Evolutionary conservation across 2,329 filamentous ascomycete genomes (phyloP).

Genomic region (Colletotrichum sidae): DNA sequence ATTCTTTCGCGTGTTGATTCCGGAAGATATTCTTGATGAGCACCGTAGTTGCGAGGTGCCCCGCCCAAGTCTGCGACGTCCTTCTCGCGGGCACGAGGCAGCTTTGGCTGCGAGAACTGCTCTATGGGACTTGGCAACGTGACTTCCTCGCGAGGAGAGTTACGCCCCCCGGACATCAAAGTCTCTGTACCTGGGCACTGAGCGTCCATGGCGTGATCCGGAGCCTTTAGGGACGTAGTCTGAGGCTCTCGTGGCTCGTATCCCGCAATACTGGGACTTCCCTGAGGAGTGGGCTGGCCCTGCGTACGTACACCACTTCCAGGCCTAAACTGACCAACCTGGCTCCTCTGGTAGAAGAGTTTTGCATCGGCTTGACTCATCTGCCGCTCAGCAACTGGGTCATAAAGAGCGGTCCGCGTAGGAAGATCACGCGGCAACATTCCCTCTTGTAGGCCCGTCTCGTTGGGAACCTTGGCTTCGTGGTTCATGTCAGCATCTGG

Average conservation of each 20-base stretch:
- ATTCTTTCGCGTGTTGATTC: background rate
- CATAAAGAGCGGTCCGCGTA: constrained; percentile 87
- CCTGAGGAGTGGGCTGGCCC: constrained; percentile 55
- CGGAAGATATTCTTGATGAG: background rate
- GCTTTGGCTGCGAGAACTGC: background rate
- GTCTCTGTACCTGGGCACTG: constrained; percentile 8
- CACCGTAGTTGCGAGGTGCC: background rate
- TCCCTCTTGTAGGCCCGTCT: constrained; percentile 57
- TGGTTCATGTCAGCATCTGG: background rate
- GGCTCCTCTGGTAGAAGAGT: constrained; percentile 92
- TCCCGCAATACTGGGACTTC: constrained; percentile 56
- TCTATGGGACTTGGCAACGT: constrained; percentile 24
- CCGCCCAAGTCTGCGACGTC: background rate
- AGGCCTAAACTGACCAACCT: constrained; percentile 66
- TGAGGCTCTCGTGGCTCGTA: constrained; percentile 33
- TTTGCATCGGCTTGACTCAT: constrained; percentile 96
- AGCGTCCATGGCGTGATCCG: constrained; percentile 43
- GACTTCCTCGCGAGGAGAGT: constrained; percentile 8
- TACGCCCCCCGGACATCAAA: background rate
- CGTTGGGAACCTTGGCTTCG: constrained; percentile 5
- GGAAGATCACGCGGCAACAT: constrained; percentile 72
- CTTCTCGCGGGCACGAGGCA: background rate
- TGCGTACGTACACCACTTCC: constrained; percentile 51
- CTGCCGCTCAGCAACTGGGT: constrained; percentile 92
- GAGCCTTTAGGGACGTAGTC: constrained; percentile 42